phyloP scores from a whole-genome alignment of 2,329 filamentous ascomycete species.

The Monosporascus sp. region DNA sequence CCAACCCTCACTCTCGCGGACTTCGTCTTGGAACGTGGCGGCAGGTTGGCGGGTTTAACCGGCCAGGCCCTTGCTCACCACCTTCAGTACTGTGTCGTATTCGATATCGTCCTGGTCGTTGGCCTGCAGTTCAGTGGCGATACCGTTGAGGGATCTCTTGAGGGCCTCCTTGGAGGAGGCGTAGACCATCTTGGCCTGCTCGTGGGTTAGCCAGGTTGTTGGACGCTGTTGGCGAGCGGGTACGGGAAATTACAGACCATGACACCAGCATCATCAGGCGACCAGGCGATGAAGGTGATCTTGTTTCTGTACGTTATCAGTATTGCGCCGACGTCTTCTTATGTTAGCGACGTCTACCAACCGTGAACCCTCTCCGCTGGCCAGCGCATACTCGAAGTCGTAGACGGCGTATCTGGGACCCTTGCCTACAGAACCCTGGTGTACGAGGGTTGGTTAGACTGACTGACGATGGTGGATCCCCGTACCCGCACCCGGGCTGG shows the following conservation, averaged over 20 bases:
- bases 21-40: not conserved
- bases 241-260: conserved; percentile 51
- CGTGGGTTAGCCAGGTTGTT: conserved; percentile 13
- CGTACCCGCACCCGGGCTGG: not conserved
- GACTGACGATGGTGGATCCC: not conserved
- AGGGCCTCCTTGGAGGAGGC: conserved; percentile 83
- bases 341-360: conserved; percentile 28
- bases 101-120: conserved; percentile 82
- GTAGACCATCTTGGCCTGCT: conserved; percentile 82
- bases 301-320: conserved; percentile 55
- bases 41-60: conserved; percentile 29
- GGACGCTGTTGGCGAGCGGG: not conserved
- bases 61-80: conserved; percentile 58
- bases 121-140: conserved; percentile 75
- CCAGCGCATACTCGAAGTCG: conserved; percentile 74
- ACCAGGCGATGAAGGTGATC: conserved; percentile 75
- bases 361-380: conserved; percentile 68
- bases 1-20: conserved; percentile 9
- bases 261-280: conserved; percentile 73
- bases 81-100: conserved; percentile 64
- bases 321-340: conserved; percentile 11
- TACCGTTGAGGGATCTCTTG: conserved; percentile 71
- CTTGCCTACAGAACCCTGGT: conserved; percentile 53
- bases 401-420: conserved; percentile 81
- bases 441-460: conserved; percentile 3